A percentile compares a stretch with the other conserved stretches of the same genome.
These are phyloP conservation scores for Aphanomyces euteiches DNA, from an alignment of 352 stramenopile species.

Conservation along the genomic window DNA sequence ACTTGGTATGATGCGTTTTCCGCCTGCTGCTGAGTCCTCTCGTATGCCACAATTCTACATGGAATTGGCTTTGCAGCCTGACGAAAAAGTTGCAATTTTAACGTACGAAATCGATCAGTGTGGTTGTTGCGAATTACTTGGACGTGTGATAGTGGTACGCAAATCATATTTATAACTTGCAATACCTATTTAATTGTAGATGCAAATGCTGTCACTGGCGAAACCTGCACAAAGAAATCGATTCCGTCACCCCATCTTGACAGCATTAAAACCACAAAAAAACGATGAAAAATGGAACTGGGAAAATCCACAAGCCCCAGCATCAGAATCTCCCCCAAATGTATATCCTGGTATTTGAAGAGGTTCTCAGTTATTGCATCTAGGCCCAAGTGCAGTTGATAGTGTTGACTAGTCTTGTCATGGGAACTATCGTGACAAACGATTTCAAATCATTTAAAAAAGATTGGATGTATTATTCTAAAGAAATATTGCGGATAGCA, in stretches of 20 bases:
- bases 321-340: neutral
- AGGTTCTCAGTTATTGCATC: neutral
- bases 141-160: conserved; percentile 24
- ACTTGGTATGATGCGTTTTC: conserved; percentile 6
- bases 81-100: neutral
- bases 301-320: conserved; percentile 12
- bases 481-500: conserved; percentile 23
- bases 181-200: neutral
- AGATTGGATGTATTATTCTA: conserved; percentile 23
- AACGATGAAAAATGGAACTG: conserved; percentile 26
- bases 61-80: conserved; percentile 9
- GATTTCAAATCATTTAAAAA: conserved; percentile 13
- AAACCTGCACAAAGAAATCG: conserved; percentile 22
- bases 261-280: conserved; percentile 2
- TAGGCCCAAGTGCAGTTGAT: conserved; percentile 17
- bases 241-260: conserved; percentile 24
- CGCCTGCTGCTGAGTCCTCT: neutral
- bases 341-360: neutral
- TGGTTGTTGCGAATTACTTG: conserved; percentile 15
- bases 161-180: neutral
- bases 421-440: conserved; percentile 8
- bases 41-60: conserved; percentile 24
- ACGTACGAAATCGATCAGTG: conserved; percentile 16
- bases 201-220: conserved; percentile 10
- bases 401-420: conserved; percentile 9